Conservation (phyloP, 768 basidiomycete genomes). For the Sarcomyxa edulis region DNA sequence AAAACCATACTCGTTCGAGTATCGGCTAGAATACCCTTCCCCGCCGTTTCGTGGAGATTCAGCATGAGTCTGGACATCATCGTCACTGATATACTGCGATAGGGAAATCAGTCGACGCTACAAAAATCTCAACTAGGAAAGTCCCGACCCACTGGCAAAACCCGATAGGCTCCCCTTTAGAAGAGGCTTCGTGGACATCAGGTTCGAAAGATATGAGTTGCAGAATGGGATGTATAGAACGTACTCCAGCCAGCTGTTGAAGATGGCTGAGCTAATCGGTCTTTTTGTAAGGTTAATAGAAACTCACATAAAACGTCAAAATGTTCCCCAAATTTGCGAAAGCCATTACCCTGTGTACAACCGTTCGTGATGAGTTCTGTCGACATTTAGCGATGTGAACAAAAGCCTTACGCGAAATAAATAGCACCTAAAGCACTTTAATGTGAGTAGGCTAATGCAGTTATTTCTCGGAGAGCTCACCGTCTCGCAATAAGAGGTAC, state of each 20-base stretch:
- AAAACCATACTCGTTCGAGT: no score
- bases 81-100: neutral
- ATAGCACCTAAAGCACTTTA: constrained; percentile 35
- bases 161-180: constrained; percentile 1
- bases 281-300: neutral
- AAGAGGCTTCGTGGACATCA: neutral
- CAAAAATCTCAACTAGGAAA: neutral
- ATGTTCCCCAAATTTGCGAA: no score
- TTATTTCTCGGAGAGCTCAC: constrained; percentile 23
- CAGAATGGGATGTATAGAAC: neutral
- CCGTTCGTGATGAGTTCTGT: neutral
- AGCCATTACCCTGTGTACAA: constrained; percentile 40
- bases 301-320: constrained; percentile 19
- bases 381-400: neutral
- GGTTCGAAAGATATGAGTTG: neutral
- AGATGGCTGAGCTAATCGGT: neutral
- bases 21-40: no score
- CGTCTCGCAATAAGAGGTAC: constrained; percentile 41
- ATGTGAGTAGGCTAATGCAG: neutral
- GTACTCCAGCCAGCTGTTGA: neutral
- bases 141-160: constrained; percentile 1
- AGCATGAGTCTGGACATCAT: constrained; percentile 3
- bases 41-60: constrained; percentile 1
- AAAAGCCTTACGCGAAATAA: constrained; percentile 46
- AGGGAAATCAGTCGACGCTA: neutral